Evolutionary conservation across 805 yeast species (phyloP), one percentile per base, ranked within the genome.

Genomic region (Starmerella stigmatis): DNA sequence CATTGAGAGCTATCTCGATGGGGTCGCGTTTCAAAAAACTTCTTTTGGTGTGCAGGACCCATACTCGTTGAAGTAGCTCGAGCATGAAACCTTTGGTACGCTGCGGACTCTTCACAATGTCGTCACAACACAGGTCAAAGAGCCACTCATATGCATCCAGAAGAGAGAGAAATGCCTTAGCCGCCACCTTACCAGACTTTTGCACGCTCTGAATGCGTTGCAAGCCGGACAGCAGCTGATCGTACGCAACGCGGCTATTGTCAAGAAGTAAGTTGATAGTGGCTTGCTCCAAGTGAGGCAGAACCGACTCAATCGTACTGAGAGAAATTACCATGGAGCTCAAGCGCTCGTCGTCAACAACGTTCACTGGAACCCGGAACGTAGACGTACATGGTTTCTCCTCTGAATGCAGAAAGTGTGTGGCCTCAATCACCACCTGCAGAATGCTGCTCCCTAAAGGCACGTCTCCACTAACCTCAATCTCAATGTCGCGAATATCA

Each of bases 111-210:
- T 45, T 40, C 16, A 45, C 41, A 4, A 45, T 40, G 5, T 26
- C 32, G 23, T 45, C 48, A 23, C 48, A 45, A 9, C 35, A 34
- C 16, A 19, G 27, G 23, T 40, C 48, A 16, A 45, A 40, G 6
- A 31, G 8, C 10, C 5, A 8, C 6, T 9, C 32, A 30, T 38
- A 31, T 8, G 30, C 39, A 19, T 44, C 37, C 16, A 21, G 25
- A 16, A 44, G 23, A 4, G 27, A 15, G 7, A 31, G 16, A 10
- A 31, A 11, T 15, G 37, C 20, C 15, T 15, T 17, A 5, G 33
- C 7, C 9, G n/a, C 5, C 4, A 20, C 19, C 10, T 5, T 12
- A 15, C 33, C 26, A 20, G 33, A 27, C 5, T 13, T 28, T 1
- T 19, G 22, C n/a, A 27, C 33, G 17, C 25, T 20, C 17, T 34